Evolutionary conservation across 306 rosid genomes (phyloP).

Genomic region (Lathyrus tuberosus): DNA sequence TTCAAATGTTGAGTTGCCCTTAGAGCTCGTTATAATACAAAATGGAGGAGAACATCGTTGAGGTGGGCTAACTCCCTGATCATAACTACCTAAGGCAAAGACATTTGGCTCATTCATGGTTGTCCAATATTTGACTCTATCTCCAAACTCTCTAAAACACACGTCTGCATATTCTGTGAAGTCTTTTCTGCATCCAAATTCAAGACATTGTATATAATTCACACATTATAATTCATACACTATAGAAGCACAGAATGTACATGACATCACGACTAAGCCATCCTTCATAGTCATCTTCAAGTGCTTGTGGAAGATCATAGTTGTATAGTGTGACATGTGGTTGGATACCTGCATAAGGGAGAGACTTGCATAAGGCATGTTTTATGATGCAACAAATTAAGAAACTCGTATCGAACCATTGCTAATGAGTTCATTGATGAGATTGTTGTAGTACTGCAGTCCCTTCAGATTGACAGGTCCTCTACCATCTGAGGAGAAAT

Average conservation of each 20-base stretch:
- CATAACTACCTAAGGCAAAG: too few relatives aligned
- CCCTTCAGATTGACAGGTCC: conserved; percentile 78
- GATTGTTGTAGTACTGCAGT: conserved; percentile 70
- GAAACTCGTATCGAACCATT: conserved; percentile 46
- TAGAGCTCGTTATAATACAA: conserved; percentile 46
- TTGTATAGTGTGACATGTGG: conserved; percentile 72
- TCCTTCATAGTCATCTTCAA: conserved; percentile 85
- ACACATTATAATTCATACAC: too few relatives aligned
- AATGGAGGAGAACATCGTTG: too few relatives aligned
- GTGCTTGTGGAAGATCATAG: conserved; percentile 71
- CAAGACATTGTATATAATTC: too few relatives aligned
- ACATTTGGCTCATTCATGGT: too few relatives aligned
- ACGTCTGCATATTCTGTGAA: conserved; percentile 67
- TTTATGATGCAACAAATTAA: conserved; percentile 12
- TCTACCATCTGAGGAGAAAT: conserved; percentile 57
- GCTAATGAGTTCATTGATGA: conserved; percentile 60
- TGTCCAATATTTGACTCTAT: conserved; percentile 66
- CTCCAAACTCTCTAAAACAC: conserved; percentile 81
- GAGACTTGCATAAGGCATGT: too few relatives aligned
- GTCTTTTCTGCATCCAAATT: conserved; percentile 64
- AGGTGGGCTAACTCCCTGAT: too few relatives aligned
- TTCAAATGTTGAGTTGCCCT: conserved; percentile 68
- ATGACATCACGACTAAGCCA: conserved; percentile 66
- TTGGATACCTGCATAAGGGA: conserved; percentile 58
- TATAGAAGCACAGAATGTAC: conserved; percentile 38